Percentiles rank a stretch among this genome's conserved stretches.
Evolutionary conservation across 331 rosid species (phyloP).

Genomic region (Pyracantha coccinea): DNA sequence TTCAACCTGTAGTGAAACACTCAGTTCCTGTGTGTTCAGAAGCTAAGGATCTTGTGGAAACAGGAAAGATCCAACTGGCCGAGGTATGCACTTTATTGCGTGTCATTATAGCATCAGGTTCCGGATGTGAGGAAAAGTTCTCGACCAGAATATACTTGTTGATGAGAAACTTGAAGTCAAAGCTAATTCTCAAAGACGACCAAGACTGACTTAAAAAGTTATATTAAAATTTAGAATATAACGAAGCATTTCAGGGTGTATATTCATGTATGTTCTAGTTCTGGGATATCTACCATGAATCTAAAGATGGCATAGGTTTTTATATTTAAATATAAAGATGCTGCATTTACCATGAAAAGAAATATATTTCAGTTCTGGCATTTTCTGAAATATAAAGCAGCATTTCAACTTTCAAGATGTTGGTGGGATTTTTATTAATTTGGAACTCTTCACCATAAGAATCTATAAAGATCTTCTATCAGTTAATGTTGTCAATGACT

Average conservation of each 20-base stretch:
- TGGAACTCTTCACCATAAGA: background rate
- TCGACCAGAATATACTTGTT: background rate
- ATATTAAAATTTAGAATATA: background rate
- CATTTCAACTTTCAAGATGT: background rate
- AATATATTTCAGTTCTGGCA: background rate
- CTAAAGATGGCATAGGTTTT: background rate
- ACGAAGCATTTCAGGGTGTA: background rate
- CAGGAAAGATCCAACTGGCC: slow-evolving; percentile 91
- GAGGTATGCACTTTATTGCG: slow-evolving; percentile 48
- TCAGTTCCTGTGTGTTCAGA: slow-evolving; percentile 94
- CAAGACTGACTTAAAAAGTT: background rate
- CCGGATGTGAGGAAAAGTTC: background rate
- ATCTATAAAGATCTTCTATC: background rate
- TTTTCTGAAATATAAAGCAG: background rate
- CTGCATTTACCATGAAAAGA: background rate
- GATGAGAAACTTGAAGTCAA: background rate
- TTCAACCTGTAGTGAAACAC: slow-evolving; percentile 92
- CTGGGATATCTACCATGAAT: background rate
- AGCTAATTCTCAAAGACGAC: background rate
- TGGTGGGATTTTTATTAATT: background rate
- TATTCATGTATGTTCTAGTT: background rate
- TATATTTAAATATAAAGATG: background rate
- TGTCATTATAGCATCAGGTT: background rate
- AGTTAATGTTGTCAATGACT: background rate
- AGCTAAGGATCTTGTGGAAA: slow-evolving; percentile 97